Conservation (phyloP, 2,329 filamentous ascomycete genomes). For the Pseudopithomyces maydicus region DNA sequence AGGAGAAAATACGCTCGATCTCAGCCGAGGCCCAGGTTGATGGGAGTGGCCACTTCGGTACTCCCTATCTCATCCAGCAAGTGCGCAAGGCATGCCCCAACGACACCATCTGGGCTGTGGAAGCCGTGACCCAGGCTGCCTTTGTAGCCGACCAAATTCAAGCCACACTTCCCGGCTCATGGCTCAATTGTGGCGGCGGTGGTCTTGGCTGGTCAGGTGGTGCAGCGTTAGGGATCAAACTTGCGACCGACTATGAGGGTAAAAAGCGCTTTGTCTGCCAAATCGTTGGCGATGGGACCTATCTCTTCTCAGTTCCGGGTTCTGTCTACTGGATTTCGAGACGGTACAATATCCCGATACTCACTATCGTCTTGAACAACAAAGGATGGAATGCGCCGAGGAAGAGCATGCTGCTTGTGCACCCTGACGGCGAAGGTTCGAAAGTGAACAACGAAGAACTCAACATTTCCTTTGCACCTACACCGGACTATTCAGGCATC, state of each 20-base stretch:
- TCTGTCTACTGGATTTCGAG: conserved; percentile 72
- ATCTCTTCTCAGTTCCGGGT: conserved; percentile 67
- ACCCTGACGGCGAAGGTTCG: conserved; percentile 66
- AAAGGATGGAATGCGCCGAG: conserved; percentile 73
- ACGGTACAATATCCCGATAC: conserved; percentile 67
- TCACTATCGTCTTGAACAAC: conserved; percentile 72
- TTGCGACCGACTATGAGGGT: conserved; percentile 63
- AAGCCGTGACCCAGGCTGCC: conserved; percentile 74
- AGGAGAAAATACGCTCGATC: conserved; percentile 64
- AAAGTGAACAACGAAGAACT: conserved; percentile 67
- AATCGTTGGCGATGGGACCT: conserved; percentile 71
- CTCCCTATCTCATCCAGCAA: conserved; percentile 61
- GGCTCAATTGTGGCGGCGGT: conserved; percentile 82
- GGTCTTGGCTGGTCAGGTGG: conserved; percentile 83
- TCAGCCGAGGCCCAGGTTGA: conserved; percentile 62
- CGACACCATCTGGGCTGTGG: conserved; percentile 76
- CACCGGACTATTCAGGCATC: conserved; percentile 70
- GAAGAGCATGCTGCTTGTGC: conserved; percentile 65
- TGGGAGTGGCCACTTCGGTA: conserved; percentile 66
- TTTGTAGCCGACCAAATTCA: conserved; percentile 74
- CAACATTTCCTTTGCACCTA: conserved; percentile 69
- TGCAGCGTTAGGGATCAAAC: conserved; percentile 74
- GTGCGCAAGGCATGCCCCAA: conserved; percentile 62
- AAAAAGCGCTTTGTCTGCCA: conserved; percentile 46
- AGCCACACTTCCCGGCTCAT: conserved; percentile 69